phyloP scores from a whole-genome alignment of 257 asterid species.

The Sherardia arvensis region DNA sequence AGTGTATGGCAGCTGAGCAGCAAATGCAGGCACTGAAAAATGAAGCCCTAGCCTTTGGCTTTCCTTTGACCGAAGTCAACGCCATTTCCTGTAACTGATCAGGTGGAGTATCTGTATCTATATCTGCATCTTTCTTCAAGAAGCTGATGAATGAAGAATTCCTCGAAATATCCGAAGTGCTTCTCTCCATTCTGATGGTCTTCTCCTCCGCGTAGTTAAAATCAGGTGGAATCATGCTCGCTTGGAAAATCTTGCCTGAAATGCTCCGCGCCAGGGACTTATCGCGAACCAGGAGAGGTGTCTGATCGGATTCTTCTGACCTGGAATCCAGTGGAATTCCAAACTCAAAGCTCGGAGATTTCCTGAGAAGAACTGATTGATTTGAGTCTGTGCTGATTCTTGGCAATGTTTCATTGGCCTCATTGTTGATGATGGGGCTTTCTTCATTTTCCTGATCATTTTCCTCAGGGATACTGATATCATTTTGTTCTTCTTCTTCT shows the following conservation, averaged over 20 bases:
- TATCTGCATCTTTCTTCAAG: slow-evolving; percentile 16
- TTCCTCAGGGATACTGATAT: slow-evolving; percentile 9
- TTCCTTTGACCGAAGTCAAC: slow-evolving; percentile 20
- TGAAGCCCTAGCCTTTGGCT: slow-evolving; percentile 46
- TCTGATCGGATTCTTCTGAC: slow-evolving; percentile 56
- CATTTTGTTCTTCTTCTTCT: slow-evolving; percentile 1
- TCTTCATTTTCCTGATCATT: background rate
- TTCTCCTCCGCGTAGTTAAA: slow-evolving; percentile 39
- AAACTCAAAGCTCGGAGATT: slow-evolving; percentile 64
- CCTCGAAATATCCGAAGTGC: slow-evolving; percentile 36
- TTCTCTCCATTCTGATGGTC: slow-evolving; percentile 59
- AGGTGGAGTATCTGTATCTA: slow-evolving; percentile 23
- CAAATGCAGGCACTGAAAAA: slow-evolving; percentile 70
- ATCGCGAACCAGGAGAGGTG: slow-evolving; percentile 51
- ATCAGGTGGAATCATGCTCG: slow-evolving; percentile 18
- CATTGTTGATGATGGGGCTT: background rate
- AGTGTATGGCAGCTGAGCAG: slow-evolving; percentile 46
- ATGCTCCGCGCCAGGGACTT: slow-evolving; percentile 42
- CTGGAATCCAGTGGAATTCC: slow-evolving; percentile 32
- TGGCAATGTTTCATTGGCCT: slow-evolving; percentile 6
- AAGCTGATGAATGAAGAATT: slow-evolving; percentile 16
- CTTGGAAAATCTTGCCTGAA: slow-evolving; percentile 31
- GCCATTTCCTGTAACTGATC: slow-evolving; percentile 11
- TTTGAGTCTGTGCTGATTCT: slow-evolving; percentile 7
- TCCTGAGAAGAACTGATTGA: slow-evolving; percentile 20